A percentile compares a stretch with the other conserved stretches of the same genome.
Conservation (phyloP, 1,284 basidiomycete genomes). For the Apiotrichum akiyoshidainum region DNA sequence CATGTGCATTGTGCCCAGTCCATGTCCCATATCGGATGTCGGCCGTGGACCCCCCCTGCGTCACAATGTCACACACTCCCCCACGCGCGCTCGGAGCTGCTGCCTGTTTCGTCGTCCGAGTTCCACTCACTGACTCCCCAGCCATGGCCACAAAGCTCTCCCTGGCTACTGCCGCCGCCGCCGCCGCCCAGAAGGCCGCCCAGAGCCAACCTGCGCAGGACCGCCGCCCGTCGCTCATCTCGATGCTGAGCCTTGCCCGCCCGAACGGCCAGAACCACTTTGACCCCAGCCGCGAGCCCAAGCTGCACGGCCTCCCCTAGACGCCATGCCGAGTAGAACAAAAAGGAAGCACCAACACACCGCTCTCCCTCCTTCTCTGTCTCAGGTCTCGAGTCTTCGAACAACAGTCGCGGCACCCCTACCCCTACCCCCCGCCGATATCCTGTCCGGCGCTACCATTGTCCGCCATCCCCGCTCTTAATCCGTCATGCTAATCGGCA, state of each 20-base stretch:
- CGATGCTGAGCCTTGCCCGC: constrained; percentile 14
- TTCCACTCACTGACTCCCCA: constrained; percentile 5
- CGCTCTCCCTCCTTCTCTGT: too few relatives aligned
- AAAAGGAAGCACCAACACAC: neutral
- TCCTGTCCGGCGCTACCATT: neutral
- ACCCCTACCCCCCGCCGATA: too few relatives aligned
- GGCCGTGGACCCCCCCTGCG: neutral
- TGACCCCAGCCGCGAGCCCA: constrained; percentile 43
- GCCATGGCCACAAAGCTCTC: constrained; percentile 6
- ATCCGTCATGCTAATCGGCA: too few relatives aligned
- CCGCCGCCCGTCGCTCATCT: constrained; percentile 12
- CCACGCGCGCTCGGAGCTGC: constrained; percentile 17
- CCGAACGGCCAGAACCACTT: constrained; percentile 31
- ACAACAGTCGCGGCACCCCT: too few relatives aligned
- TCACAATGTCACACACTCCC: constrained; percentile 8
- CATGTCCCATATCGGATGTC: too few relatives aligned
- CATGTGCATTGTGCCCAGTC: too few relatives aligned
- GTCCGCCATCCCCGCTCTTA: too few relatives aligned
- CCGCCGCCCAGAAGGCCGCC: neutral
- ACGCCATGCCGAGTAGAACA: neutral
- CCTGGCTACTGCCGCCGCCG: constrained; percentile 7
- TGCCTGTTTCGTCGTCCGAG: constrained; percentile 12
- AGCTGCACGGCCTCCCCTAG: constrained; percentile 38
- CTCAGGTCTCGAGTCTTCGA: too few relatives aligned
- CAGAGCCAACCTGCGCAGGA: neutral